Evolutionary conservation across 176 grass and related monocot species (phyloP), one percentile per base, ranked within the genome.

Genomic region (Juncus effusus): DNA sequence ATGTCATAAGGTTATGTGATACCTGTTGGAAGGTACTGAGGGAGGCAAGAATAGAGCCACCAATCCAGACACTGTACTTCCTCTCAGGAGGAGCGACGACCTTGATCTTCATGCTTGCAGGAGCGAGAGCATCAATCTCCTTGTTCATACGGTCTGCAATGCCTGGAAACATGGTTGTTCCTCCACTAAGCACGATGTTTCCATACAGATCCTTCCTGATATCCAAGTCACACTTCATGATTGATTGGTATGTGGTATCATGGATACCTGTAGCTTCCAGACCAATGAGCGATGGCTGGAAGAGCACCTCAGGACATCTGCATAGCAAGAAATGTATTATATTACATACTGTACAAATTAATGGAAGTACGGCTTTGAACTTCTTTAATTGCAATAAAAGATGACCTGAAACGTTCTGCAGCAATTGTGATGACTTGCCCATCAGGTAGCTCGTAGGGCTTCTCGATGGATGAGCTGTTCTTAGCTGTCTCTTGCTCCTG

Each of bases 211-310:
- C 85, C 69, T 82, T 83, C 69, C 90, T 88, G 56, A 94, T 88
- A 80, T 94, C 90, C 51, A 94, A 85, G 0, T 94, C 85, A 3
- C 90, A 94, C 82, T 94, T 94, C 90, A 94, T 94, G 82, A 94
- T 89, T 42, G 90, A 94, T 14, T 94, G 80, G 85, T 89, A 95
- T 60, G 90, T 95, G 8, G 77, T 89, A 72, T 86, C 82, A 36
- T 95, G 85, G 77, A 89, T 95, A 54, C 90, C 90, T 63, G 77
- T 77, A 15, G 81, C 60, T 68, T 88, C 90, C 85, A 85, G 77
- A 56, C 90, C 90, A 37, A 94, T 85, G 67, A 94, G 76, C 12
- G 85, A 82, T 40, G 90, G 85, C 79, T 85, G 90, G 90, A 94
- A 94, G 57, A 94, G 79, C 42, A 94, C 90, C 82, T 94, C 90